Evolutionary conservation across 1,284 basidiomycete species (phyloP).

Genomic region (Ustilago vetiveriae): DNA sequence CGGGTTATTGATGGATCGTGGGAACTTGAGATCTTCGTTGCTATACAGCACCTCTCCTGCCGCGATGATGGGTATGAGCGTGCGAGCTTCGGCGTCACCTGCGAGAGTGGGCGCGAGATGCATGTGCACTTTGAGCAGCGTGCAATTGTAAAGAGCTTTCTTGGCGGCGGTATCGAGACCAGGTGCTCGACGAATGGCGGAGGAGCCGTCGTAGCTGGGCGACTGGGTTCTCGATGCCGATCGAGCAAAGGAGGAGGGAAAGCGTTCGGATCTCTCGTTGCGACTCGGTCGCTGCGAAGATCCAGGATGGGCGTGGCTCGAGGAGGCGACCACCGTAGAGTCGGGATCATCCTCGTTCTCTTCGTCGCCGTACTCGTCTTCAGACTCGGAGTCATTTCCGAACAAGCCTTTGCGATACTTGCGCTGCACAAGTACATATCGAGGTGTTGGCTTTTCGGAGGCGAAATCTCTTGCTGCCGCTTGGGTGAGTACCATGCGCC

Average conservation of each 20-base stretch:
- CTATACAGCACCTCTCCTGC: slow-evolving; percentile 17
- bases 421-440: slow-evolving; percentile 16
- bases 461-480: slow-evolving; percentile 23
- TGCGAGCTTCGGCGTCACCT: slow-evolving; percentile 16
- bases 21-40: slow-evolving; percentile 46
- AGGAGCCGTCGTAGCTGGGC: slow-evolving; percentile 7
- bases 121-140: slow-evolving; percentile 58
- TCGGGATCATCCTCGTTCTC: slow-evolving; percentile 13
- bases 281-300: background rate
- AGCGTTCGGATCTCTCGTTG: background rate
- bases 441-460: slow-evolving; percentile 3
- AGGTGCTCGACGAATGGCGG: background rate
- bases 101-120: slow-evolving; percentile 41
- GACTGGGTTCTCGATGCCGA: slow-evolving; percentile 9
- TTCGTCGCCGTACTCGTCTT: slow-evolving; percentile 56
- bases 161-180: slow-evolving; percentile 55
- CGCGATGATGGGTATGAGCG: slow-evolving; percentile 27
- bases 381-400: slow-evolving; percentile 36
- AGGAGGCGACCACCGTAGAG: background rate
- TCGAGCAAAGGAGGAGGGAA: slow-evolving; percentile 38
- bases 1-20: slow-evolving; percentile 50
- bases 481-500: slow-evolving; percentile 30
- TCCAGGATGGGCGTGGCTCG: background rate
- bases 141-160: slow-evolving; percentile 58
- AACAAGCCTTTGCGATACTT: slow-evolving; percentile 38